Evolutionary conservation across 139 green algal genomes (phyloP).

Genomic region (Micractinium conductrix): DNA sequence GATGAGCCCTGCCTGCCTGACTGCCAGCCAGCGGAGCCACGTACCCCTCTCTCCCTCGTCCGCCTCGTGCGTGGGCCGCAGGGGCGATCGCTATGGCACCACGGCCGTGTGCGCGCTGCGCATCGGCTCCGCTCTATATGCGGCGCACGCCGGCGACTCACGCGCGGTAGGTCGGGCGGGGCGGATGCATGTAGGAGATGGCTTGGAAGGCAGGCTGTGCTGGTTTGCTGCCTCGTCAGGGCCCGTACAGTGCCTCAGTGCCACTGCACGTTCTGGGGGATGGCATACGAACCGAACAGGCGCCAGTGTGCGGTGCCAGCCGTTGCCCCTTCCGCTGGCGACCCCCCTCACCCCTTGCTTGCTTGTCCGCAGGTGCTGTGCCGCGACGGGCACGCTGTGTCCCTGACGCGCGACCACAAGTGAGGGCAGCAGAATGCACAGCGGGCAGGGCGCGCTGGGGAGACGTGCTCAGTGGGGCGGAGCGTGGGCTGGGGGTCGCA

Average conservation of each 20-base stretch:
- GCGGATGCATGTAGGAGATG: too few relatives aligned
- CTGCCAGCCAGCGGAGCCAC: not conserved
- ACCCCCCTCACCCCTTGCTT: not conserved
- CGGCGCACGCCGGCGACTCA: constrained; percentile 44
- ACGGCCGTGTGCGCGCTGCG: constrained; percentile 53
- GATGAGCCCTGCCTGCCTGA: not conserved
- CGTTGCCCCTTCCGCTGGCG: not conserved
- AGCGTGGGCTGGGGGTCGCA: too few relatives aligned
- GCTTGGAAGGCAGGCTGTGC: not conserved
- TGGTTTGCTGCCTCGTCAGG: not conserved
- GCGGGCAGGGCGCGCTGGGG: too few relatives aligned
- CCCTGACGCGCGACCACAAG: constrained; percentile 50
- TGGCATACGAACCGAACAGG: too few relatives aligned
- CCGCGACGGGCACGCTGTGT: constrained; percentile 14
- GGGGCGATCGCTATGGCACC: constrained; percentile 49
- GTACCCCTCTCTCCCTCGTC: not conserved
- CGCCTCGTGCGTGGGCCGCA: not conserved
- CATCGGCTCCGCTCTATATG: constrained; percentile 40
- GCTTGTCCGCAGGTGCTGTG: constrained; percentile 29
- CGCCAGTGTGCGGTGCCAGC: too few relatives aligned
- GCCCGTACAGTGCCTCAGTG: too few relatives aligned
- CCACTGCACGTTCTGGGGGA: too few relatives aligned
- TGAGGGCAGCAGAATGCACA: too few relatives aligned
- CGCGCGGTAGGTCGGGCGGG: constrained; percentile 5
- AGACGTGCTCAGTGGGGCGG: too few relatives aligned